phyloP scores from a whole-genome alignment of 208 protist genomes.

The Zelonia costaricensis region DNA sequence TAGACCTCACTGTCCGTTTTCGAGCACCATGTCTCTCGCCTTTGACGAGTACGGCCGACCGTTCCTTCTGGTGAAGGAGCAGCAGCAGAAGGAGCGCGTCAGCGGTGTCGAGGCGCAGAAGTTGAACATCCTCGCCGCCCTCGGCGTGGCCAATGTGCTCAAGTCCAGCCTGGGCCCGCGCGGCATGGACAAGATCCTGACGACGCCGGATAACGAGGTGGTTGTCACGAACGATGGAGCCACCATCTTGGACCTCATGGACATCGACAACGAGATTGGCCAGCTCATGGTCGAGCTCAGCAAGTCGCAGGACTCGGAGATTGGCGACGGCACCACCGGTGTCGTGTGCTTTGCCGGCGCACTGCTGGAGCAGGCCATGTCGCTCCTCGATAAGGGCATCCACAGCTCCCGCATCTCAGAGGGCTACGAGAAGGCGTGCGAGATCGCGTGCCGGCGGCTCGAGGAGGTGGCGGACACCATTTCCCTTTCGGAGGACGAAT shows the following conservation, averaged over 20 bases:
- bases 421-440: constrained; percentile 98
- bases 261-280: constrained; percentile 99
- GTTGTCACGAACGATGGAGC: constrained; percentile 99
- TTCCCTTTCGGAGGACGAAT: constrained; percentile 67
- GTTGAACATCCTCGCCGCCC: constrained; percentile 98
- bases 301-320: constrained; percentile 99
- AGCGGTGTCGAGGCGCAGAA: constrained; percentile 98
- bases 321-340: constrained; percentile 99
- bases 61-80: constrained; percentile 99
- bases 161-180: constrained; percentile 98
- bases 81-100: constrained; percentile 95
- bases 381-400: constrained; percentile 98
- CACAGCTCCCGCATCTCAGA: constrained; percentile 99
- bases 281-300: constrained; percentile 99
- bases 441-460: constrained; percentile 95
- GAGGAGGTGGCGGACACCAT: constrained; percentile 91
- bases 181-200: constrained; percentile 98
- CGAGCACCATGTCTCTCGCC: constrained; percentile 77
- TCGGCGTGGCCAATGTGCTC: constrained; percentile 97
- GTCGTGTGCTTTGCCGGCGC: constrained; percentile 99
- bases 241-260: constrained; percentile 98
- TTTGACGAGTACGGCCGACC: constrained; percentile 99
- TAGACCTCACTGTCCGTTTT: neutral
- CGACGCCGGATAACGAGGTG: constrained; percentile 98
- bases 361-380: constrained; percentile 97